Conservation (phyloP, 176 grass and related monocot species). For the Eleusine indica region DNA sequence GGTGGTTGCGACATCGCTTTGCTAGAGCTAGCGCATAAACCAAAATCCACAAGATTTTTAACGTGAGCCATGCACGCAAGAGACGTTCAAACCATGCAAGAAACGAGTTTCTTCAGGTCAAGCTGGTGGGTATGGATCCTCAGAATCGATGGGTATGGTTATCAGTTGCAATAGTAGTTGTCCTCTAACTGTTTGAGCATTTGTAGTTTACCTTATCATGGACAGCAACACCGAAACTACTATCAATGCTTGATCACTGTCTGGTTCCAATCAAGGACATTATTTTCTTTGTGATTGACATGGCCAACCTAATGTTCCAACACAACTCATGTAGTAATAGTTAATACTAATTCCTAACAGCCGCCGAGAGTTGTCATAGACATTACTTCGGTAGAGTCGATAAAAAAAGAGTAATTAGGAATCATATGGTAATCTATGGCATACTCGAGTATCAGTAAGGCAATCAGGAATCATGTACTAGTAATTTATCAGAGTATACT, state of each 20-base stretch:
- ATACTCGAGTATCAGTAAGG: not conserved
- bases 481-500: not conserved
- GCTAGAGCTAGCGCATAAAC: not conserved
- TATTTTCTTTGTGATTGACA: constrained; percentile 43
- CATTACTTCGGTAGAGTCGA: not conserved
- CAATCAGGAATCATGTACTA: not conserved
- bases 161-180: constrained; percentile 32
- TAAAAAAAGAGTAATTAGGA: not conserved
- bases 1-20: constrained; percentile 43
- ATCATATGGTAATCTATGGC: not conserved
- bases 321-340: not conserved
- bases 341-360: not conserved
- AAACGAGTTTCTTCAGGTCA: constrained; percentile 28
- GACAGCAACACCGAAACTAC: not conserved
- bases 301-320: constrained; percentile 17
- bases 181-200: constrained; percentile 21
- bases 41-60: constrained; percentile 28
- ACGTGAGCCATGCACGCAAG: constrained; percentile 23
- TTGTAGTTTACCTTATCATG: constrained; percentile 23
- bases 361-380: not conserved
- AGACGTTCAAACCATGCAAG: constrained; percentile 25
- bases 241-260: constrained; percentile 4
- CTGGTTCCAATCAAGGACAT: constrained; percentile 38
- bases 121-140: constrained; percentile 31
- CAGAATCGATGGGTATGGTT: constrained; percentile 8